Conservation (phyloP, 192 early-diverging fungal genomes). For the Coemansia guatemalensis region DNA sequence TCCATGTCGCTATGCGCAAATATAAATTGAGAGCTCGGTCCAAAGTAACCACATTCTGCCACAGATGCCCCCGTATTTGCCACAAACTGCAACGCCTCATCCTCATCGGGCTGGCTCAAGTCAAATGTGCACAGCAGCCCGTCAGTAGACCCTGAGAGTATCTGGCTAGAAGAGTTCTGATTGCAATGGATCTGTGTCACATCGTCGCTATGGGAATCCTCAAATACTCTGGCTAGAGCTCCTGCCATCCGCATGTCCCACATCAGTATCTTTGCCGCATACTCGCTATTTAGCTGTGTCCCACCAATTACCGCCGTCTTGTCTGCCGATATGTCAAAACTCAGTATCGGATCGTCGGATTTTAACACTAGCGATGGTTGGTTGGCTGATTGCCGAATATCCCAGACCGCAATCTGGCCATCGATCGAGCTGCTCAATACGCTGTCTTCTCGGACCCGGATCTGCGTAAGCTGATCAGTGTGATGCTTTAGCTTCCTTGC, state of each 20-base stretch:
- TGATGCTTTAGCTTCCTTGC: constrained; percentile 59
- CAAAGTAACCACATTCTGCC: constrained; percentile 88
- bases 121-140: constrained; percentile 79
- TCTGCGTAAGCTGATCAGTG: constrained; percentile 61
- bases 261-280: constrained; percentile 47
- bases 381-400: constrained; percentile 56
- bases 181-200: constrained; percentile 76
- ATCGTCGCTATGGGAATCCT: constrained; percentile 75
- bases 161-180: constrained; percentile 47
- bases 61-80: constrained; percentile 83
- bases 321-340: constrained; percentile 50
- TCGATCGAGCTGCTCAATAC: constrained; percentile 67
- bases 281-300: constrained; percentile 28
- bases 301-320: constrained; percentile 34
- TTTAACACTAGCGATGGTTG: constrained; percentile 31
- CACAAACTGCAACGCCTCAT: constrained; percentile 81
- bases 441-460: constrained; percentile 52
- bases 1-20: constrained; percentile 90
- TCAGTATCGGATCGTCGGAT: constrained; percentile 53
- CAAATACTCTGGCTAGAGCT: constrained; percentile 21
- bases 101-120: constrained; percentile 73
- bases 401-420: constrained; percentile 64
- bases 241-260: constrained; percentile 28
- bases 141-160: constrained; percentile 74
- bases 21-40: constrained; percentile 83